Conservation (phyloP, 768 basidiomycete genomes). For the Albatrellus ellisii region DNA sequence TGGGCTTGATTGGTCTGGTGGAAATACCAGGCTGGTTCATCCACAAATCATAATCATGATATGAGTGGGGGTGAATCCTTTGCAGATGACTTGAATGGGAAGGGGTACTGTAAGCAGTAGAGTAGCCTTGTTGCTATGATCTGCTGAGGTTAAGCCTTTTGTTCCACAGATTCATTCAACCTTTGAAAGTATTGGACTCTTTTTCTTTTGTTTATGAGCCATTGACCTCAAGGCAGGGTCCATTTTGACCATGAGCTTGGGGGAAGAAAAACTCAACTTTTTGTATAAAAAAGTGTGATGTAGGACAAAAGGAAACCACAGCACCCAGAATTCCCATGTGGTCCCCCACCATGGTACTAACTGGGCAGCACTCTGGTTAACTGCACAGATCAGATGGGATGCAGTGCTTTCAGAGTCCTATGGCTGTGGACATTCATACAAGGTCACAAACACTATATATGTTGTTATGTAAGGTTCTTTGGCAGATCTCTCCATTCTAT, state of each 20-base stretch:
- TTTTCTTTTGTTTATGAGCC: slow-evolving; percentile 21
- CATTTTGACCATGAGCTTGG: slow-evolving; percentile 1
- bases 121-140: slow-evolving; percentile 72
- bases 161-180: slow-evolving; percentile 60
- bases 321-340: slow-evolving; percentile 36
- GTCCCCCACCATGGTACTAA: slow-evolving; percentile 57
- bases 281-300: not conserved
- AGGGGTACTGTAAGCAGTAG: slow-evolving; percentile 67
- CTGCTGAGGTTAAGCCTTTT: slow-evolving; percentile 65
- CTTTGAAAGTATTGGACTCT: slow-evolving; percentile 31
- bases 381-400: slow-evolving; percentile 53
- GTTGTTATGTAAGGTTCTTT: slow-evolving; percentile 7
- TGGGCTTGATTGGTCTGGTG: slow-evolving; percentile 31
- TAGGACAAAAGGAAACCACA: slow-evolving; percentile 30
- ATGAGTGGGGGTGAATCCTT: slow-evolving; percentile 64
- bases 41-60: slow-evolving; percentile 49
- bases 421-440: slow-evolving; percentile 16
- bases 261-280: slow-evolving; percentile 7
- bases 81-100: slow-evolving; percentile 70
- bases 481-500: no score
- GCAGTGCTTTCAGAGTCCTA: slow-evolving; percentile 34
- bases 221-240: not conserved
- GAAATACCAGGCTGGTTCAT: slow-evolving; percentile 42
- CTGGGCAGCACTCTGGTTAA: slow-evolving; percentile 49
- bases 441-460: slow-evolving; percentile 1